Conservation (phyloP, 306 rosid genomes). For the Sphenostylis stenocarpa region DNA sequence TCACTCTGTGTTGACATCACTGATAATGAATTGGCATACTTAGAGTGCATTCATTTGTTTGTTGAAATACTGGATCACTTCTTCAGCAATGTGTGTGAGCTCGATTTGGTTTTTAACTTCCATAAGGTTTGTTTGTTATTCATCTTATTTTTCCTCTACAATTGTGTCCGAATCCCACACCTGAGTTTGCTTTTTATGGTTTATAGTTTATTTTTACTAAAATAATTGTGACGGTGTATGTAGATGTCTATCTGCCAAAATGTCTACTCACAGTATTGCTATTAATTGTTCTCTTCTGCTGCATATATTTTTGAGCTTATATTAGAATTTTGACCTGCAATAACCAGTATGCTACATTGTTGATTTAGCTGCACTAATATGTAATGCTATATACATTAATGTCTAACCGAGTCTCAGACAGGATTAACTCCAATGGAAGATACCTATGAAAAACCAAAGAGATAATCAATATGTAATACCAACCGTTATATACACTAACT, state of each 20-base stretch:
- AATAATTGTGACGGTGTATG: background rate
- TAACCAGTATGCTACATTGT: constrained; percentile 6
- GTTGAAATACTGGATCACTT: constrained; percentile 95
- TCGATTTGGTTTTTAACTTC: constrained; percentile 88
- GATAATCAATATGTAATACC: background rate
- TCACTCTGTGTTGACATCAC: constrained; percentile 97
- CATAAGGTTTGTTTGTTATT: constrained; percentile 75
- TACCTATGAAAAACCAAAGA: background rate
- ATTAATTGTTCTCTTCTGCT: background rate
- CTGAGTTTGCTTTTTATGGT: background rate
- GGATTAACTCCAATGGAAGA: too few relatives aligned
- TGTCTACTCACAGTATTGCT: background rate
- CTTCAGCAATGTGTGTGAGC: constrained; percentile 95
- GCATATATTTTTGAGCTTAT: constrained; percentile 3
- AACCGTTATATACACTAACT: background rate
- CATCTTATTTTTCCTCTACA: background rate
- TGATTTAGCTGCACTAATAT: background rate
- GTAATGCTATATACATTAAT: background rate
- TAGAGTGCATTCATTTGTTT: constrained; percentile 94
- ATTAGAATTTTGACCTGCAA: background rate
- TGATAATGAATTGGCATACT: constrained; percentile 93
- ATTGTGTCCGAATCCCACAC: background rate
- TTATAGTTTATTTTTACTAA: background rate
- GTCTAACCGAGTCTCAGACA: background rate
- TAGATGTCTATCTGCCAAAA: background rate